phyloP scores from a whole-genome alignment of 1,284 basidiomycete genomes.

The Kwoniella shivajii region DNA sequence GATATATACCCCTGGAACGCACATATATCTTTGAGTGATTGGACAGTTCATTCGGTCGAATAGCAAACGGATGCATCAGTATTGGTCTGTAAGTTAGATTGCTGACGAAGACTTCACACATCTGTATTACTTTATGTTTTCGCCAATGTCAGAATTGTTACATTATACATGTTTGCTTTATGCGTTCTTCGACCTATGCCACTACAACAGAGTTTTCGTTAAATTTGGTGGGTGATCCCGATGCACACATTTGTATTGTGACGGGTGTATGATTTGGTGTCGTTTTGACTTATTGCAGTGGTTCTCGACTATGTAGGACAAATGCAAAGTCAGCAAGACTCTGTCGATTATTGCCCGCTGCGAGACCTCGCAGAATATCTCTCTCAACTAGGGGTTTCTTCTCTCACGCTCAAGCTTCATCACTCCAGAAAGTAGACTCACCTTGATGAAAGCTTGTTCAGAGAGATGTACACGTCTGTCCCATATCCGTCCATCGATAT shows the following conservation, averaged over 20 bases:
- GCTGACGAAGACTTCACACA: too few species aligned
- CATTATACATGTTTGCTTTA: too few species aligned
- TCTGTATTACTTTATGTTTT: too few species aligned
- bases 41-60: too few species aligned
- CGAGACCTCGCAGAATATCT: not conserved
- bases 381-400: not conserved
- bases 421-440: not conserved
- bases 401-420: not conserved
- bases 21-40: too few species aligned
- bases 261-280: not conserved
- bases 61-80: too few species aligned
- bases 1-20: too few species aligned
- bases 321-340: not conserved
- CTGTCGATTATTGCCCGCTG: not conserved
- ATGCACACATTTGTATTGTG: not conserved
- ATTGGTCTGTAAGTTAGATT: too few species aligned
- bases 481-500: slow-evolving; percentile 98
- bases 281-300: slow-evolving; percentile 47
- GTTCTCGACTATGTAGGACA: slow-evolving; percentile 43
- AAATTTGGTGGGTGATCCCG: not conserved
- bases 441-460: slow-evolving; percentile 52
- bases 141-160: too few species aligned
- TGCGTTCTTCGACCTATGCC: too few species aligned
- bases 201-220: not conserved
- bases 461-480: slow-evolving; percentile 59